These are phyloP conservation scores for Rehmannia glutinosa DNA, from an alignment of 257 asterid genomes.

Conservation along the genomic window DNA sequence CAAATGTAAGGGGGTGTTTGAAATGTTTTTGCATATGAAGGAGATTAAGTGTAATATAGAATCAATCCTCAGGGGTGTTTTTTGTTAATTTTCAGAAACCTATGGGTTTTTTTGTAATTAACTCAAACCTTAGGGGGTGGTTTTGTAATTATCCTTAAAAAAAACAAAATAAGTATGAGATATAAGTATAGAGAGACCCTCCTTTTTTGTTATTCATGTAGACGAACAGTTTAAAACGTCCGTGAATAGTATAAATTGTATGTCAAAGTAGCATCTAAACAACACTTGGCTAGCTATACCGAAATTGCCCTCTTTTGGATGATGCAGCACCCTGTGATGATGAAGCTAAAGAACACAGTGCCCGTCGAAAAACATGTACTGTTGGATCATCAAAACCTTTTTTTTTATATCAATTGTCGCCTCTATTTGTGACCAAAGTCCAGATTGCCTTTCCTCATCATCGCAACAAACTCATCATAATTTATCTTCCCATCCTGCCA, in stretches of 20 bases:
- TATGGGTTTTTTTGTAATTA: no score
- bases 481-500: slow-evolving; percentile 74
- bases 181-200: not conserved
- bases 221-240: not conserved
- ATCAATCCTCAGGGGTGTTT: no score
- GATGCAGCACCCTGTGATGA: no score
- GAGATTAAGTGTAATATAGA: no score
- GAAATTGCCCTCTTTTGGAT: not conserved
- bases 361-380: not conserved
- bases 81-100: no score
- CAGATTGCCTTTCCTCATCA: slow-evolving; percentile 72
- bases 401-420: slow-evolving; percentile 22
- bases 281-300: no score
- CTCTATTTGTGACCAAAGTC: slow-evolving; percentile 42
- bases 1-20: no score
- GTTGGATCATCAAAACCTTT: not conserved
- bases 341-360: no score
- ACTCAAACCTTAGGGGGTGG: no score
- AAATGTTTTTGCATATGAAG: no score
- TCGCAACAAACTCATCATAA: slow-evolving; percentile 68
- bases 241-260: not conserved
- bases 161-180: not conserved
- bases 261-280: not conserved
- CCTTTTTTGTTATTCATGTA: not conserved
- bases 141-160: no score